Evolutionary conservation across 2,329 filamentous ascomycete genomes (phyloP), one percentile per base, ranked within the genome.

Genomic region (Arthrobotrys sinensis): DNA sequence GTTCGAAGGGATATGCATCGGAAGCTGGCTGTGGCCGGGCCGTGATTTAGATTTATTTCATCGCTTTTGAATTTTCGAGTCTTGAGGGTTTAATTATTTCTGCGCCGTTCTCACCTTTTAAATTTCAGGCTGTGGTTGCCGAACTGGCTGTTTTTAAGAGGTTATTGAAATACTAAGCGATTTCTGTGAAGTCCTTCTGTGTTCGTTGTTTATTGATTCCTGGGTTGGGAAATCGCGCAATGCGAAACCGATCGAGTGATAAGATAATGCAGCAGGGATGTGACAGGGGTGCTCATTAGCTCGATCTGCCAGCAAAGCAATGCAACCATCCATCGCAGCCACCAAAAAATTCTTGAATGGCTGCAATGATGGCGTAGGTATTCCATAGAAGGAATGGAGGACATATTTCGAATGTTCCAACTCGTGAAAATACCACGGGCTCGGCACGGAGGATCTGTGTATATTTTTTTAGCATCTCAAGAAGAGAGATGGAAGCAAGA

Each of bases 181-280:
- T 28, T 28, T 28, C 24, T 28, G 24, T 28, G 24, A 28, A 28
- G 24, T 4, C 24, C 24, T 28, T 28, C 24, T 28, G 24, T 28
- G 24, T 45, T 2, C 4, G 4, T 45, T 45, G 40, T 45, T 45
- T 45, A 45, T 45, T 45, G 24, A 28, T 28, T 28, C 24, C n/a
- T 45, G 14, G 40, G 14, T 16, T 12, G 14, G 40, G 14, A 60
- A 60, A 60, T 60, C 34, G 36, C 55, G 36, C 55, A 60, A 60
- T 60, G 55, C 55, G 36, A 60, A 60, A 60, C 55, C n/a, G 55
- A 60, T 60, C 19, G 19, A 38, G 36, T 21, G 55, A 60, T 60
- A 60, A 60, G 55, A 60, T 60, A 60, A 60, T 60, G 55, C 55
- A 43, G 21, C 55, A 60, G 36, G 53, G 53, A 60, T 60, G 10